Conservation (phyloP, 1,284 basidiomycete genomes). For the Taiwanofungus camphoratus region DNA sequence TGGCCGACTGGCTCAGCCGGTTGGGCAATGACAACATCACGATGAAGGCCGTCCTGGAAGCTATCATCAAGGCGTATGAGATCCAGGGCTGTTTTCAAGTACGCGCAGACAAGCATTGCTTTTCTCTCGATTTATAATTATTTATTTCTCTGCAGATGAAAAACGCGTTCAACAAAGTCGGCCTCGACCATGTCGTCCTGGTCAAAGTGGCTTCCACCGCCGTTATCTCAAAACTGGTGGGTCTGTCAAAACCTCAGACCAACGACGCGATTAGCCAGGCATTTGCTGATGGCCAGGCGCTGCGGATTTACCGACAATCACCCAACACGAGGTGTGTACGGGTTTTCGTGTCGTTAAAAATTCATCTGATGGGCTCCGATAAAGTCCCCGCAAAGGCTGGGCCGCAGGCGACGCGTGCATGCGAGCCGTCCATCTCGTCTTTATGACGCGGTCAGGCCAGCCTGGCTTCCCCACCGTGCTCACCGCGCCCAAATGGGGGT, state of each 20-base stretch:
- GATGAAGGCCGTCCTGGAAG: constrained; percentile 8
- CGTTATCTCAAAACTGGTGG: constrained; percentile 9
- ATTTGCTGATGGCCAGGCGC: constrained; percentile 9
- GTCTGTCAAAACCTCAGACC: constrained; percentile 4
- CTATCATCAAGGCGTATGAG: constrained; percentile 11
- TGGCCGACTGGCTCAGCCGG: constrained; percentile 10
- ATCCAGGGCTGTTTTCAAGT: constrained; percentile 9
- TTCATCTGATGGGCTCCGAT: no score
- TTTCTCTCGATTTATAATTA: not conserved
- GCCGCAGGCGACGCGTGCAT: constrained; percentile 10
- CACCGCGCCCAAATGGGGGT: constrained; percentile 10
- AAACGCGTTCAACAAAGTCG: constrained; percentile 12
- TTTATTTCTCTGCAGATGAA: constrained; percentile 2
- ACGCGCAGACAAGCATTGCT: not conserved
- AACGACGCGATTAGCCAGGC: constrained; percentile 10
- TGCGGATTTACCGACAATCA: constrained; percentile 9
- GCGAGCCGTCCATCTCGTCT: constrained; percentile 11
- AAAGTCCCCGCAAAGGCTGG: constrained; percentile 11
- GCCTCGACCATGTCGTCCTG: constrained; percentile 10
- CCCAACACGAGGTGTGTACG: constrained; percentile 9
- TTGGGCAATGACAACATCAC: constrained; percentile 6
- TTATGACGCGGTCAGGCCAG: constrained; percentile 11
- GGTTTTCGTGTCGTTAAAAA: no score
- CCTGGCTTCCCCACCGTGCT: constrained; percentile 10
- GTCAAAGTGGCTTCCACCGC: constrained; percentile 8